Evolutionary conservation across 352 stramenopile species (phyloP), one percentile per base, ranked within the genome.

Genomic region (Pythium sukuiense): DNA sequence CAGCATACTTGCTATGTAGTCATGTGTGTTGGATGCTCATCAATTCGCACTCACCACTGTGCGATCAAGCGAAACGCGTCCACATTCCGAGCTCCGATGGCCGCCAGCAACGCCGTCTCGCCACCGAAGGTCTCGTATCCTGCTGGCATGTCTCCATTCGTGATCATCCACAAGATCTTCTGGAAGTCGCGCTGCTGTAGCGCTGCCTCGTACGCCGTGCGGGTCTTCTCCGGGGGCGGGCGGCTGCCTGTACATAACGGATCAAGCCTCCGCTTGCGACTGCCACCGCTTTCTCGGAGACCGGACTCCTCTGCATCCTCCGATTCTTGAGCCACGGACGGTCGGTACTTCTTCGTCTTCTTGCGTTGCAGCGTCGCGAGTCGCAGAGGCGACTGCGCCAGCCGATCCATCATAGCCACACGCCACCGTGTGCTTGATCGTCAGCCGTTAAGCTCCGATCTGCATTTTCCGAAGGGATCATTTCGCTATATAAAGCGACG

Each of bases 121-220:
- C 79, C 85, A 18, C 66, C 77, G 18, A 58, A 60, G 0, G 76
- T 89, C 72, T 94, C 85, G 29, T 84, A 76, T 18, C 79, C 71
- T 2, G 71, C 76, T 16, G 64, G 50, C 2, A 89, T 73, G 20
- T 85, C 75, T 0, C 68, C 80, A 41, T 80, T 90, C 30, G 76
- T 79, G 29, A 94, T 86, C 72, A 90, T 72, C 85, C 83, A 94
- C 26, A 94, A 60, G 48, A 88, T 73, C 4, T 72, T 54, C 26
- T 76, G 61, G 48, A 94, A 88, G 48, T 94, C 83, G 14, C 81
- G 74, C 33, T 76, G 75, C 26, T 71, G 70, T 13, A 91, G 63
- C n/a, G 82, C 79, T 26, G 83, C 69, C 53, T 90, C 82, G 32
- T 76, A 88, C 24, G 73, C 66, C n/a, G 53, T 63, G 35, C 61